Evolutionary conservation across 2,329 filamentous ascomycete species (phyloP).

Genomic region (Dactylellina sp.): DNA sequence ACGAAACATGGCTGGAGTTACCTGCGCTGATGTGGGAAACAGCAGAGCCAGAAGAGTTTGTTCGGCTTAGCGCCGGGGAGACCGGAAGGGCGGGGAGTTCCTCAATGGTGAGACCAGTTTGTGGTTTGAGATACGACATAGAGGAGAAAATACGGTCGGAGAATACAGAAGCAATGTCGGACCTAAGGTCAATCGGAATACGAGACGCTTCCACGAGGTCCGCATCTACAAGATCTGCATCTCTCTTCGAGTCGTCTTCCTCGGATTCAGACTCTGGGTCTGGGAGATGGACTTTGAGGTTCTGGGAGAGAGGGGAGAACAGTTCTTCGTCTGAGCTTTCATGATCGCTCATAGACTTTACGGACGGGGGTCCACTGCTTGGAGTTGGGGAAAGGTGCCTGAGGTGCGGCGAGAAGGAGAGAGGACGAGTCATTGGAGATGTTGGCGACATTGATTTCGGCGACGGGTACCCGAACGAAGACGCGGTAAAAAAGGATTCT

Average conservation of each 20-base stretch:
- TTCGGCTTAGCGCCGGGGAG: constrained; percentile 48
- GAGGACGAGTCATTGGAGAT: constrained; percentile 36
- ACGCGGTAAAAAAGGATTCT: constrained; percentile 40
- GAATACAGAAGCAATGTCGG: constrained; percentile 38
- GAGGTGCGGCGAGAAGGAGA: constrained; percentile 53
- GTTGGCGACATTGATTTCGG: constrained; percentile 48
- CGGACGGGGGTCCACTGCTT: constrained; percentile 48
- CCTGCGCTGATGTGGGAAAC: constrained; percentile 23
- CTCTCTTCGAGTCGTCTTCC: constrained; percentile 16
- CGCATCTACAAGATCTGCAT: constrained; percentile 21
- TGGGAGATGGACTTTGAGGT: constrained; percentile 48
- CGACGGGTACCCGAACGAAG: constrained; percentile 42
- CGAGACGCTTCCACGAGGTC: constrained; percentile 30
- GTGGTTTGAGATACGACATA: constrained; percentile 1
- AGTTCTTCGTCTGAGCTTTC: constrained; percentile 54
- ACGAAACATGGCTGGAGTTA: constrained; percentile 37
- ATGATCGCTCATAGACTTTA: constrained; percentile 46
- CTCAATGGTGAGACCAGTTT: constrained; percentile 47
- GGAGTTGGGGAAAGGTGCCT: constrained; percentile 52
- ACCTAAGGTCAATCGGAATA: constrained; percentile 46
- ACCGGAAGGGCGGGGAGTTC: constrained; percentile 52
- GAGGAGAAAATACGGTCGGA: constrained; percentile 37
- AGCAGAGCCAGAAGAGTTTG: constrained; percentile 34
- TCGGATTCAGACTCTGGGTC: constrained; percentile 53
- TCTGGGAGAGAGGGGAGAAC: constrained; percentile 33